A percentile compares a stretch with the other conserved stretches of the same genome.
These are phyloP conservation scores for Primulina eburnea DNA, from an alignment of 257 asterid genomes.

Conservation along the genomic window DNA sequence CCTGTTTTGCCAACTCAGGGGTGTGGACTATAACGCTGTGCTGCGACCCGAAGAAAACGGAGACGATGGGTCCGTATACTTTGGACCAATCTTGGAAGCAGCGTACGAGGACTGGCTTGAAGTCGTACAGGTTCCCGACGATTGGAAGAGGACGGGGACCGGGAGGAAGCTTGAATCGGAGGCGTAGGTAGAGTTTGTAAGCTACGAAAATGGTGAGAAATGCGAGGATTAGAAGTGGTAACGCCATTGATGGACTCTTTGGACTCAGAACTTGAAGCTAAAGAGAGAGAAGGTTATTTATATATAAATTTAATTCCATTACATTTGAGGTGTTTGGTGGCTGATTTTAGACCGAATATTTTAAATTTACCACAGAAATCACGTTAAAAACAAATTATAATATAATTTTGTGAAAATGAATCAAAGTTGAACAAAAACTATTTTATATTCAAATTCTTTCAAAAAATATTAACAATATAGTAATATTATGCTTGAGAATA, in stretches of 20 bases:
- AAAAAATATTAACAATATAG: too few relatives aligned
- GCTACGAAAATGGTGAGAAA: background rate
- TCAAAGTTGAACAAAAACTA: too few relatives aligned
- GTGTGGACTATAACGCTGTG: constrained; percentile 39
- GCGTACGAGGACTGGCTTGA: constrained; percentile 41
- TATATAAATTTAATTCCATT: too few relatives aligned
- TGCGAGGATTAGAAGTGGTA: background rate
- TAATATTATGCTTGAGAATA: too few relatives aligned
- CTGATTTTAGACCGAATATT: too few relatives aligned
- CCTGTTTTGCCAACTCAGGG: constrained; percentile 42
- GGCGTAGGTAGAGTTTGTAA: background rate
- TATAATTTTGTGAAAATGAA: too few relatives aligned
- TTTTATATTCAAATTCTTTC: too few relatives aligned
- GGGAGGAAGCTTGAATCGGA: constrained; percentile 36
- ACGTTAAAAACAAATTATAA: too few relatives aligned
- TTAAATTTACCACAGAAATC: too few relatives aligned
- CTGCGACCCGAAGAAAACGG: constrained; percentile 46
- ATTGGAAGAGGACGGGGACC: constrained; percentile 44
- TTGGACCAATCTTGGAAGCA: constrained; percentile 47
- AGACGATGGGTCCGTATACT: constrained; percentile 50
- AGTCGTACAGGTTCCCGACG: constrained; percentile 41
- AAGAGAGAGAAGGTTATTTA: background rate
- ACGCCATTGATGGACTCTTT: background rate
- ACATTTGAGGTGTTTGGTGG: too few relatives aligned
- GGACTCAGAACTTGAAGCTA: background rate